Evolutionary conservation across 345 rosid species (phyloP).

Genomic region (Boechera stricta): DNA sequence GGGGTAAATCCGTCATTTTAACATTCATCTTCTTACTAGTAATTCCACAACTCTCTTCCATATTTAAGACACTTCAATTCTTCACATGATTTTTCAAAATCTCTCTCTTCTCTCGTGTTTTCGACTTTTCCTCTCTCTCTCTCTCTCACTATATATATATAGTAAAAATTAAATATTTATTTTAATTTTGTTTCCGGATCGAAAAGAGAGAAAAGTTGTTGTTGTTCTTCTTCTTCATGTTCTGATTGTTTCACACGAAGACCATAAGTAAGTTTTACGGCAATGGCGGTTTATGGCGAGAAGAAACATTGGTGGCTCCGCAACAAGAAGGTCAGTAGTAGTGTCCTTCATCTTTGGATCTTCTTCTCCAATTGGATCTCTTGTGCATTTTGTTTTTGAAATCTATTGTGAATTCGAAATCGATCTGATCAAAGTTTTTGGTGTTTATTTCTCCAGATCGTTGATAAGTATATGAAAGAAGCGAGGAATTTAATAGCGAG

Average conservation of each 20-base stretch:
- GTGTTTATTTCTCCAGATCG: constrained; percentile 51
- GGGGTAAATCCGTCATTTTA: constrained; percentile 35
- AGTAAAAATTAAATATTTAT: background rate
- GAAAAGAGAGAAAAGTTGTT: constrained; percentile 22
- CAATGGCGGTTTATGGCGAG: constrained; percentile 47
- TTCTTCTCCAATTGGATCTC: background rate
- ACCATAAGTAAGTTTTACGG: background rate
- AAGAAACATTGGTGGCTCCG: constrained; percentile 53
- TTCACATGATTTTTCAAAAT: constrained; percentile 30
- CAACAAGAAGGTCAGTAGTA: constrained; percentile 39
- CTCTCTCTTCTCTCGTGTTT: constrained; percentile 37
- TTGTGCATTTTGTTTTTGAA: background rate
- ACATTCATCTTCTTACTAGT: background rate
- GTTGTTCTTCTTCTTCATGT: constrained; percentile 5
- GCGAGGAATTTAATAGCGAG: constrained; percentile 72
- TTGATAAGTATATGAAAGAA: constrained; percentile 76
- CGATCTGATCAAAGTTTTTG: constrained; percentile 20
- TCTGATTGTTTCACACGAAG: constrained; percentile 32
- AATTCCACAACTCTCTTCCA: constrained; percentile 35
- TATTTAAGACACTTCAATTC: constrained; percentile 48
- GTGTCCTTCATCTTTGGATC: background rate
- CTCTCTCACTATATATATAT: constrained; percentile 6
- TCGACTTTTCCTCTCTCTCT: constrained; percentile 27
- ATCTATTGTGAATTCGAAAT: background rate
- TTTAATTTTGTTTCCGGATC: constrained; percentile 27